Evolutionary conservation across 176 grass and related monocot species (phyloP).

Genomic region (Carex cristatella): DNA sequence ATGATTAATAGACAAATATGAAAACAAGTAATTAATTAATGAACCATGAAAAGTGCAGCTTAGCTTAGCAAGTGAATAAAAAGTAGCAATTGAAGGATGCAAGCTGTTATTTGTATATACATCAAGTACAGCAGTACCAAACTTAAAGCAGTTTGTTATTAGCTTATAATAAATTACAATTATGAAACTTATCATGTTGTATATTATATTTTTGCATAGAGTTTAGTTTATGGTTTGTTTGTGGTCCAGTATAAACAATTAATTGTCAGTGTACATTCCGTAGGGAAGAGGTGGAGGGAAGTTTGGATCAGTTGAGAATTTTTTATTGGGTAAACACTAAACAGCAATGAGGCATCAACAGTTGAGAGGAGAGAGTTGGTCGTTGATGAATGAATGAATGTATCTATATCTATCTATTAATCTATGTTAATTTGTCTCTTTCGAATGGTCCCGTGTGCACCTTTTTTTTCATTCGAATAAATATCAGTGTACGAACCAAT

Average conservation of each 20-base stretch:
- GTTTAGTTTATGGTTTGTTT: slow-evolving; percentile 6
- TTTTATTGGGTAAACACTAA: too few relatives aligned
- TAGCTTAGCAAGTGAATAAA: neutral
- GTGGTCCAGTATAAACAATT: slow-evolving; percentile 11
- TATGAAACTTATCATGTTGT: slow-evolving; percentile 21
- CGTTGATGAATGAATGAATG: neutral
- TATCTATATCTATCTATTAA: too few relatives aligned
- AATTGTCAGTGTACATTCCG: neutral
- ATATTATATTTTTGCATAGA: slow-evolving; percentile 17
- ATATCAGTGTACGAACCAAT: slow-evolving; percentile 21
- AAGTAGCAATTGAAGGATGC: neutral
- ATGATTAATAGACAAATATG: neutral
- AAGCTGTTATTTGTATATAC: neutral
- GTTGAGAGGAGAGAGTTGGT: neutral
- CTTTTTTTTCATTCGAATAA: slow-evolving; percentile 21
- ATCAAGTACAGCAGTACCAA: slow-evolving; percentile 22
- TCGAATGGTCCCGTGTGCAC: slow-evolving; percentile 12
- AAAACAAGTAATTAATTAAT: neutral
- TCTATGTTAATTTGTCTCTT: neutral
- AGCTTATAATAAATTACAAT: neutral
- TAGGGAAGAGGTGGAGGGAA: neutral
- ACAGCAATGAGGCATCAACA: too few relatives aligned
- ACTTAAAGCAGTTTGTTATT: slow-evolving; percentile 9
- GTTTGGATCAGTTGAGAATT: too few relatives aligned
- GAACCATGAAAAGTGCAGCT: neutral